These are phyloP conservation scores for Amanita jacksonii DNA, from an alignment of 768 basidiomycete species.

Conservation along the genomic window DNA sequence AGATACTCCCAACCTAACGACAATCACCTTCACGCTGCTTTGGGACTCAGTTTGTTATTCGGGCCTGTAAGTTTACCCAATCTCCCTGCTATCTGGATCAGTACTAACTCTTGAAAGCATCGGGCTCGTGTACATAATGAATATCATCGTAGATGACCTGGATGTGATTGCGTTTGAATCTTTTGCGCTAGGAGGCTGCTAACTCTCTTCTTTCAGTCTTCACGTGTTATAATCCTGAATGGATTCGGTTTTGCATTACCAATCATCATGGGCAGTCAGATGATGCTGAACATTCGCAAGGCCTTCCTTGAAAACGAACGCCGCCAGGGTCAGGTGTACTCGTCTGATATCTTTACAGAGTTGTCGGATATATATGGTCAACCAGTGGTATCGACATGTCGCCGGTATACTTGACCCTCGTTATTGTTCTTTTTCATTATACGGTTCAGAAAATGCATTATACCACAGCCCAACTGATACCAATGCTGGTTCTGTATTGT, in stretches of 20 bases:
- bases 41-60: conserved; percentile 1
- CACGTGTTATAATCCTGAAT: background rate
- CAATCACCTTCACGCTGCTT: background rate
- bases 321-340: background rate
- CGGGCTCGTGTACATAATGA: background rate
- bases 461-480: no score
- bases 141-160: background rate
- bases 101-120: background rate
- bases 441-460: no score
- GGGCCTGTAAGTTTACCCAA: background rate
- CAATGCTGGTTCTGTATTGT: no score
- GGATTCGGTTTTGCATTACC: background rate
- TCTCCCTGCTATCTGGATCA: background rate
- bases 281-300: conserved; percentile 3
- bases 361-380: no score
- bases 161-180: background rate
- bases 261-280: background rate
- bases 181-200: background rate
- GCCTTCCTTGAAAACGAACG: background rate
- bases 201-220: background rate
- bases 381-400: no score
- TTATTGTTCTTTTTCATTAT: no score
- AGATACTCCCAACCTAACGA: background rate
- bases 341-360: background rate
- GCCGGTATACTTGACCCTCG: no score